Percentiles rank a stretch among this genome's conserved stretches.
phyloP scores from a whole-genome alignment of 2,329 filamentous ascomycete species.

The Botrytis byssoidea region DNA sequence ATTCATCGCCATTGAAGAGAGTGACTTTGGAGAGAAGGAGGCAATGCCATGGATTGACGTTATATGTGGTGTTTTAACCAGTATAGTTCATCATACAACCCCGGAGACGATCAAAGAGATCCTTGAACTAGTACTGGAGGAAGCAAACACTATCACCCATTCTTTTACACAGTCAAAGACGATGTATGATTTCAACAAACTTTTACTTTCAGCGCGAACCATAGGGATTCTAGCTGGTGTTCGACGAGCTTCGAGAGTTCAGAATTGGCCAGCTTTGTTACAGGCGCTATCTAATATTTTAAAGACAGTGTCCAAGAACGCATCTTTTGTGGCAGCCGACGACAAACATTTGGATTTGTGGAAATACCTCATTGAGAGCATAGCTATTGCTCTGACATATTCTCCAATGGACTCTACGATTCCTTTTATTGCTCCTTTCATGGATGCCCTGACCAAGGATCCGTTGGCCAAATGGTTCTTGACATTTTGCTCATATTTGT shows the following conservation, averaged over 20 bases:
- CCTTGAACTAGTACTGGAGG: constrained; percentile 58
- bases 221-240: constrained; percentile 73
- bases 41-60: constrained; percentile 58
- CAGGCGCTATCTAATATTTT: constrained; percentile 55
- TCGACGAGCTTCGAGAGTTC: constrained; percentile 74
- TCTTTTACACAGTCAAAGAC: constrained; percentile 40
- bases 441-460: constrained; percentile 62
- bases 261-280: constrained; percentile 67
- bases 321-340: constrained; percentile 31
- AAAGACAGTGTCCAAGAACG: constrained; percentile 45
- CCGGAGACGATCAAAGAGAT: constrained; percentile 70
- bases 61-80: constrained; percentile 73
- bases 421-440: constrained; percentile 63
- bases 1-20: constrained; percentile 45
- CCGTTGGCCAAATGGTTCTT: constrained; percentile 73
- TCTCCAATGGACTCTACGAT: constrained; percentile 79
- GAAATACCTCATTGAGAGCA: constrained; percentile 56
- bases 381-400: constrained; percentile 68
- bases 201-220: constrained; percentile 54
- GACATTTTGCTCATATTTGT: constrained; percentile 79
- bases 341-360: constrained; percentile 49
- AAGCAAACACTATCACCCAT: constrained; percentile 42
- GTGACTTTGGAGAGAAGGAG: constrained; percentile 48
- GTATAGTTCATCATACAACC: constrained; percentile 78
- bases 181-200: constrained; percentile 42